Base-by-base conservation (phyloP, 192 early-diverging fungal genomes). In the Pilaira anomala region DNA sequence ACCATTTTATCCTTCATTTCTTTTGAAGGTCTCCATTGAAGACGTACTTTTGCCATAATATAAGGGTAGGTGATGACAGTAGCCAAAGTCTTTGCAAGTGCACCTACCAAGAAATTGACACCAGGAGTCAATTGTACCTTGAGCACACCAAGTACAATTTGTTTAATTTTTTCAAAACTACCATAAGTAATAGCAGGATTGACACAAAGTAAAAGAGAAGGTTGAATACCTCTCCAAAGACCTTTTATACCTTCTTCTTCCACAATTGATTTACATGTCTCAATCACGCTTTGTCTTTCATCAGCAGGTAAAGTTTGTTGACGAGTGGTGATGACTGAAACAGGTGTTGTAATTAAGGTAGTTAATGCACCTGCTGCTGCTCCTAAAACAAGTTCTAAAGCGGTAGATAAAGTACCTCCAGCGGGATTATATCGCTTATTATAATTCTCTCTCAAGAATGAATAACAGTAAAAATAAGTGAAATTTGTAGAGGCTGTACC, bases 151-250 rank as follows among this genome's bases (percentile, higher is more conserved):
- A 85, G 68, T 2, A 85, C 67, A 45, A 81, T 50, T 30, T 82
- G 67, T 65, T 91, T 90, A 22, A 92, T 70, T 44, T 87, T 82
- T 69, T 98, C 94, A 82, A 94, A 99, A 71, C 87, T 84, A 29
- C 95, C 95, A 67, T 95, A 99, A 1, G 97, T 99, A 63, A 99
- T 98, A 3, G 97, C 93, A 26, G 97, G 97, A 72, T 99, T 99
- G 41, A 90, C 69, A 62, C 91, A 92, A 64, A 99, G 82, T 3
- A 98, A 80, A 68, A 99, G 78, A 1, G 93, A 94, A 24, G 97
- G 93, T 60, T 88, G 84, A 59, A 98, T 83, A 6, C 97, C 97
- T 59, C 85, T 89, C 94, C 94, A 97, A 41, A 97, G 79, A 16
- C 93, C 94, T 4, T 66, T 64, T 11, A 84, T 49, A 18, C 97